Percentiles rank a stretch among this genome's conserved stretches.
Evolutionary conservation across 306 rosid species (phyloP).

Genomic region (Malus sieversii): DNA sequence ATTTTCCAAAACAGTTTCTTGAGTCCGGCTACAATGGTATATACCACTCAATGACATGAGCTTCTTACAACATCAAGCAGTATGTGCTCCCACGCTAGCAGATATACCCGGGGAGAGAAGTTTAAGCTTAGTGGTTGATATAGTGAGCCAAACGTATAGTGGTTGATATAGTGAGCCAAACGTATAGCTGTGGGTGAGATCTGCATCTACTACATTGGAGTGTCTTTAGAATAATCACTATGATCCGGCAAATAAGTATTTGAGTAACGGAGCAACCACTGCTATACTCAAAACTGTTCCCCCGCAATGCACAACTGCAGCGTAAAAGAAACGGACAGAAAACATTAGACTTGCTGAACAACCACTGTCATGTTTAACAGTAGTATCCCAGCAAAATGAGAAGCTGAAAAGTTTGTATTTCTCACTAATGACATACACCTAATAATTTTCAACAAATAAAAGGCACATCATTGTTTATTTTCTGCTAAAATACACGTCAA

Average conservation of each 20-base stretch:
- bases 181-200: not conserved
- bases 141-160: too few species aligned
- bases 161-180: too few species aligned
- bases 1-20: too few species aligned
- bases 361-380: not conserved
- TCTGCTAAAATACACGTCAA: not conserved
- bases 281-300: constrained; percentile 81
- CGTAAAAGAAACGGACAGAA: constrained; percentile 1
- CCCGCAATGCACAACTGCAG: constrained; percentile 74
- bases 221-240: constrained; percentile 10
- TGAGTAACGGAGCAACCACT: constrained; percentile 76
- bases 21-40: too few species aligned
- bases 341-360: not conserved
- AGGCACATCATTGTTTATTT: not conserved
- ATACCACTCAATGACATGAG: too few species aligned
- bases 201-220: not conserved
- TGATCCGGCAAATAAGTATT: constrained; percentile 54
- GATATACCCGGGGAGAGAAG: too few species aligned
- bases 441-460: not conserved
- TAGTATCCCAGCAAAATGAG: not conserved
- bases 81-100: too few species aligned
- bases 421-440: not conserved
- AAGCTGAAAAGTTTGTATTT: not conserved
- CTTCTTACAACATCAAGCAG: too few species aligned
- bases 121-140: too few species aligned